Evolutionary conservation across 1,139 yeast genomes (phyloP).

Genomic region (Blastobotrys raffinosifermentans): DNA sequence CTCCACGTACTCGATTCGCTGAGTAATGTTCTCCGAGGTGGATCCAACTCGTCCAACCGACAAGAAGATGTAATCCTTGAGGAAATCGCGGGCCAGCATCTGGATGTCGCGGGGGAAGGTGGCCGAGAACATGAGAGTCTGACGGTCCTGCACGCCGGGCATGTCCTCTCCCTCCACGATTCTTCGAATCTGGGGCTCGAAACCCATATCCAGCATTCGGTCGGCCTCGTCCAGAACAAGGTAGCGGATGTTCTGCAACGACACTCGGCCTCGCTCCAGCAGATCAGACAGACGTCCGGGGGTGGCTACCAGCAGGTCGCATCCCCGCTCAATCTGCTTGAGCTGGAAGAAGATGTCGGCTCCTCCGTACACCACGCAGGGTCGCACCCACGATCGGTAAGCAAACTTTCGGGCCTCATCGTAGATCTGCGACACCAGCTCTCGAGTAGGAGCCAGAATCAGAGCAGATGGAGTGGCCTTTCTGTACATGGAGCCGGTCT

Average conservation of each 20-base stretch:
- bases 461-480: slow-evolving; percentile 93
- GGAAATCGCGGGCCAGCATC: slow-evolving; percentile 93
- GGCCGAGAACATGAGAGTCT: slow-evolving; percentile 97
- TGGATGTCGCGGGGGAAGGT: slow-evolving; percentile 98
- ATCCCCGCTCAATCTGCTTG: slow-evolving; percentile 86
- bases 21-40: slow-evolving; percentile 95
- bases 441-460: slow-evolving; percentile 98
- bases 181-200: slow-evolving; percentile 98
- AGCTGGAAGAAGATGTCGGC: slow-evolving; percentile 87
- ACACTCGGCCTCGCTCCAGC: slow-evolving; percentile 89
- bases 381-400: slow-evolving; percentile 97
- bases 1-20: slow-evolving; percentile 87
- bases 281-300: slow-evolving; percentile 98
- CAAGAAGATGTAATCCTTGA: slow-evolving; percentile 89
- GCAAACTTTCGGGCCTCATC: slow-evolving; percentile 95
- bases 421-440: slow-evolving; percentile 91
- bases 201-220: slow-evolving; percentile 99
- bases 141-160: slow-evolving; percentile 89
- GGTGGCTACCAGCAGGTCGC: slow-evolving; percentile 94
- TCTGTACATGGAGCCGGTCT: slow-evolving; percentile 36
- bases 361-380: slow-evolving; percentile 98
- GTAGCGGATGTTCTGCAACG: slow-evolving; percentile 83
- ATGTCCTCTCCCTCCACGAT: slow-evolving; percentile 96
- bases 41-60: slow-evolving; percentile 99
- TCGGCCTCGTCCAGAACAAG: slow-evolving; percentile 98